Percentiles rank a stretch among this genome's conserved stretches.
Conservation (phyloP, 345 rosid genomes). For the Isatis tinctoria region DNA sequence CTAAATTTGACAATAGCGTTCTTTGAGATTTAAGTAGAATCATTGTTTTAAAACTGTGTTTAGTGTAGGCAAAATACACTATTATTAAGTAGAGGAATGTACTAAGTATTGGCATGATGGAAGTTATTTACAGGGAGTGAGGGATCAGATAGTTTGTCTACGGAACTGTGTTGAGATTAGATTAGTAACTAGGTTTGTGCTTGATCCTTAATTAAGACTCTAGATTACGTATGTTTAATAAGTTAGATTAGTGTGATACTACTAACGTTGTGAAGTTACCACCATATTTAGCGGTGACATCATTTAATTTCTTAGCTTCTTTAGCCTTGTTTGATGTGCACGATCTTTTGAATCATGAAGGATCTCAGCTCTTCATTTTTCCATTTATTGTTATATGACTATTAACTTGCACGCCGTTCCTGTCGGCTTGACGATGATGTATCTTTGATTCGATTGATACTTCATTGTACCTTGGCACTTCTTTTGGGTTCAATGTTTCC, state of each 20-base stretch:
- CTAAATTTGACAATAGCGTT: background rate
- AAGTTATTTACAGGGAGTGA: background rate
- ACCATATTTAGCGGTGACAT: background rate
- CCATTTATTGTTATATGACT: background rate
- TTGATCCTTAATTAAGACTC: background rate
- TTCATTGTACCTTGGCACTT: background rate
- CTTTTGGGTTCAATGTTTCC: slow-evolving; percentile 1
- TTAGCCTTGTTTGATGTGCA: background rate
- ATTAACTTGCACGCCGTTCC: background rate
- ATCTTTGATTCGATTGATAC: background rate
- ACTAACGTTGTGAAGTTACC: too few relatives aligned
- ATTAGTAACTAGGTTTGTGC: slow-evolving; percentile 1
- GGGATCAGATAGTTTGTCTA: background rate
- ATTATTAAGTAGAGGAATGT: background rate
- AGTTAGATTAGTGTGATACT: background rate
- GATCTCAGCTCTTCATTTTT: background rate
- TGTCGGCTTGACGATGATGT: background rate
- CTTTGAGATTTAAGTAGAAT: background rate
- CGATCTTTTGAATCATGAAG: background rate
- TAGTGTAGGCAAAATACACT: background rate
- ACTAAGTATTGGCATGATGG: background rate
- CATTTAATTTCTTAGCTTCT: background rate
- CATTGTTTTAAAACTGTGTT: background rate
- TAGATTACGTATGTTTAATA: background rate
- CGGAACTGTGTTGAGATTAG: background rate